Conservation (phyloP, 768 basidiomycete species). For the Xerocomellus chrysenteron region DNA sequence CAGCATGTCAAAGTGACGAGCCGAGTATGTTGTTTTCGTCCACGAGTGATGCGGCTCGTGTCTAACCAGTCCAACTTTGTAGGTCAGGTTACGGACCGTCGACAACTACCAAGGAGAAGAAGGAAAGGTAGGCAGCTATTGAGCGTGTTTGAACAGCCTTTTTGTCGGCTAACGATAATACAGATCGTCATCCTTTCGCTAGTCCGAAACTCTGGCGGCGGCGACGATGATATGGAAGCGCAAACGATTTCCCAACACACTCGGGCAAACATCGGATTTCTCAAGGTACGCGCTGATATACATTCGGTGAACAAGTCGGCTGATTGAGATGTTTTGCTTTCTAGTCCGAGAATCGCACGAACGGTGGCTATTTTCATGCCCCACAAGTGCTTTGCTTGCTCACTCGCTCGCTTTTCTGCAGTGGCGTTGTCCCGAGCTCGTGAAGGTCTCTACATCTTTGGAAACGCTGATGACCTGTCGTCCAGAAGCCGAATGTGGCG, state of each 20-base stretch:
- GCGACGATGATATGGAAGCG: constrained; percentile 33
- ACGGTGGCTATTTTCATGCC: constrained; percentile 35
- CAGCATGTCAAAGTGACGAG: constrained; percentile 52
- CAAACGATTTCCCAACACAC: constrained; percentile 11
- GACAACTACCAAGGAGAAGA: constrained; percentile 82
- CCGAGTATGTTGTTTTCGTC: constrained; percentile 38
- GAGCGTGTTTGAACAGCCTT: not conserved
- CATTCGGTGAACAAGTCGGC: not conserved
- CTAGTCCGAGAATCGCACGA: constrained; percentile 57
- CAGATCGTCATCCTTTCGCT: constrained; percentile 72
- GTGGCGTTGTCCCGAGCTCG: constrained; percentile 75
- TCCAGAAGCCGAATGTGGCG: constrained; percentile 57
- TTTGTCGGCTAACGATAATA: not conserved
- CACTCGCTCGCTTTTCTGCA: constrained; percentile 16
- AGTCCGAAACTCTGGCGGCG: constrained; percentile 65
- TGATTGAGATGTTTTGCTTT: not conserved
- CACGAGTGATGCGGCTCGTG: not conserved
- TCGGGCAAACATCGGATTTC: constrained; percentile 60
- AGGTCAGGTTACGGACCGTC: constrained; percentile 72
- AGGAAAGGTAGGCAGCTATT: constrained; percentile 41
- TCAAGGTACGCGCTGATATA: constrained; percentile 49
- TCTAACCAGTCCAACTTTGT: not conserved
- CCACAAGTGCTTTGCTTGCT: too few relatives aligned
- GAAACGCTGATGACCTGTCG: constrained; percentile 58
- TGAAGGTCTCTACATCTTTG: constrained; percentile 72